Evolutionary conservation across 345 rosid species (phyloP), one percentile per base, ranked within the genome.

Genomic region (Gossypium mustelinum): DNA sequence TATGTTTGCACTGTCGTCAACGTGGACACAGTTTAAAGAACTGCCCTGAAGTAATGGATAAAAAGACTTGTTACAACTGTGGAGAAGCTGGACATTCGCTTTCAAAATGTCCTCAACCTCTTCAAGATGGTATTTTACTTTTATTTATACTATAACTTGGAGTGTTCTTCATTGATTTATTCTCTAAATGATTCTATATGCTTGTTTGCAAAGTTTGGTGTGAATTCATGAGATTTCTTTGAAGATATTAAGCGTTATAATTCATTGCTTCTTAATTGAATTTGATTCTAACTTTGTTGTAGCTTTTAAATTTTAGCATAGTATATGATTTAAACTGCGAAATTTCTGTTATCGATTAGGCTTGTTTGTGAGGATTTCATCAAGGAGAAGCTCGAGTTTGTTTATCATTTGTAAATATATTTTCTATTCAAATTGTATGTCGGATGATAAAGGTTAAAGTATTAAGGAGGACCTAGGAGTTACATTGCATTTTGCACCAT

Each of bases 21-120:
- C 84, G 97, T 1, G 98, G 99, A 70, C 99, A 95, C 76, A 92
- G 93, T 84, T 88, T 95, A 22, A 91, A 87, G 84, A 86, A 83
- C 79, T 95, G 99, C 61, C 94, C 94, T 3, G 90, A 86, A 73
- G 84, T 82, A 60, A 52, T 72, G 27, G 91, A 85, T 50, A 78
- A 81, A 76, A 95, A 87, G 85, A 48, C 85, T 73, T 93, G 99
- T 77, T 93, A 95, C 78, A 95, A 91, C 77, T 95, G 99, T 20
- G 97, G 99, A 13, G 89, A 86, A 75, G 71, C 77, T 47, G 88
- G 93, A n/a, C 98, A 95, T 85, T 89, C 98, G 0, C 97, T 95
- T 58, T 78, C 91, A 13, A 84, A 83, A 11, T 95, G 99, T 72
- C 84, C 94, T 45, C 82, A 74, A 54, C 98, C 97, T 72, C 80